These are phyloP conservation scores for Saccharomycopsis sp. DNA, from an alignment of 805 yeast genomes.

Conservation along the genomic window DNA sequence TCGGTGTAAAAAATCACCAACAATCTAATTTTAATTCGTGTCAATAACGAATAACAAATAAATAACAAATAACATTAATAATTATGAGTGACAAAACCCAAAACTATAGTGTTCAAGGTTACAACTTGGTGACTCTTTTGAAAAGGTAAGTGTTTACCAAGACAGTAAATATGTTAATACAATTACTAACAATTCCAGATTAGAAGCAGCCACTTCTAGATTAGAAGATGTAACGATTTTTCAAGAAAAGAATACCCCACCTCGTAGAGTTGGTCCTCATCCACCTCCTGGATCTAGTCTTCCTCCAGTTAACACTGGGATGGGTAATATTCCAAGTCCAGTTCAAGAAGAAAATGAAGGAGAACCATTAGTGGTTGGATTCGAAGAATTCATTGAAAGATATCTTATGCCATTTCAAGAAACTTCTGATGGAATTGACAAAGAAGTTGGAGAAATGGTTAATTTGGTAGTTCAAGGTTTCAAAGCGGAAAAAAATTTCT, in stretches of 20 bases:
- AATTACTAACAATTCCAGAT: slow-evolving; percentile 27
- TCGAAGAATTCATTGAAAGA: slow-evolving; percentile 42
- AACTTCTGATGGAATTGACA: slow-evolving; percentile 42
- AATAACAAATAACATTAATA: no score
- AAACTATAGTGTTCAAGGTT: slow-evolving; percentile 63
- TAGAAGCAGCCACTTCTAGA: slow-evolving; percentile 90
- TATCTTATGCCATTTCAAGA: slow-evolving; percentile 51
- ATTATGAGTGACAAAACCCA: slow-evolving; percentile 23
- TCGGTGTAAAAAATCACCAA: no score
- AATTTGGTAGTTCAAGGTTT: slow-evolving; percentile 41
- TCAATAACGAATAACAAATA: no score
- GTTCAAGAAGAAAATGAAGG: slow-evolving; percentile 20
- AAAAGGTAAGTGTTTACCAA: slow-evolving; percentile 36
- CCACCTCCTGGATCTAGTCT: background rate
- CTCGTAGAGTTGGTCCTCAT: background rate
- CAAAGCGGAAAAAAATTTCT: slow-evolving; percentile 44
- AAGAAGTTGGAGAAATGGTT: slow-evolving; percentile 48
- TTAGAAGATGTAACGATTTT: slow-evolving; percentile 79
- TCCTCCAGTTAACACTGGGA: slow-evolving; percentile 12
- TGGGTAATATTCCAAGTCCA: slow-evolving; percentile 18
- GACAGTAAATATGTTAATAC: background rate
- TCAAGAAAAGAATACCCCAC: slow-evolving; percentile 43
- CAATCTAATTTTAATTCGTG: no score
- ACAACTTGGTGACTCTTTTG: slow-evolving; percentile 71
- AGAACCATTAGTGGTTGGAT: slow-evolving; percentile 39